A percentile compares a stretch with the other conserved stretches of the same genome.
Conservation (phyloP, 768 basidiomycete species). For the Sarcodon aspratus region DNA sequence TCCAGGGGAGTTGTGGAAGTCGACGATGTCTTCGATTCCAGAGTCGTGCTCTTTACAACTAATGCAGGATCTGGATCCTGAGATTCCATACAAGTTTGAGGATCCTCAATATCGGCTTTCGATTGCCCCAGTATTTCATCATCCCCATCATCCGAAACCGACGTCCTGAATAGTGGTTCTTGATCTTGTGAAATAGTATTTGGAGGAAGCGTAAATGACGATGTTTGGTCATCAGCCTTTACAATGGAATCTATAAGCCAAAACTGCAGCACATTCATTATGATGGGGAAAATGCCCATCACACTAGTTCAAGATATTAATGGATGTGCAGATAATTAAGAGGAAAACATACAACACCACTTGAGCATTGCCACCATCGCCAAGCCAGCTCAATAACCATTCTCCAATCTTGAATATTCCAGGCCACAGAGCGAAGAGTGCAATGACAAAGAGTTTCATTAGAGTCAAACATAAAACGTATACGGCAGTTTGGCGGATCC, state of each 20-base stretch:
- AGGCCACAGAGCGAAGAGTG: conserved; percentile 60
- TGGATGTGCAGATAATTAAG: background rate
- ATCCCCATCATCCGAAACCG: background rate
- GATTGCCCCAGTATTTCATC: background rate
- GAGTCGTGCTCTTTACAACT: background rate
- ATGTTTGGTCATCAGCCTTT: conserved; percentile 35
- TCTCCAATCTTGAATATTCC: conserved; percentile 68
- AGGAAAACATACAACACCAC: conserved; percentile 65
- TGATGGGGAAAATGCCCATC: conserved; percentile 86
- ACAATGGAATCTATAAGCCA: conserved; percentile 93
- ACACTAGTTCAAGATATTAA: conserved; percentile 30
- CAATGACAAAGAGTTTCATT: conserved; percentile 90
- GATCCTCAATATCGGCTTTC: background rate
- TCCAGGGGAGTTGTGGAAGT: background rate
- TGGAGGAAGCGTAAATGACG: conserved; percentile 26
- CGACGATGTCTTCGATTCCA: background rate
- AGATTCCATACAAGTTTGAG: background rate
- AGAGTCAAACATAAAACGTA: conserved; percentile 72
- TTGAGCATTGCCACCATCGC: conserved; percentile 51
- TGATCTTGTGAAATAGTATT: background rate
- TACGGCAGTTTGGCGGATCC: conserved; percentile 67
- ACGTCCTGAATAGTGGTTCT: background rate
- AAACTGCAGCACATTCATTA: conserved; percentile 88
- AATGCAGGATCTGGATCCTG: background rate
- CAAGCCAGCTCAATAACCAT: conserved; percentile 78